Conservation (phyloP, 2,329 filamentous ascomycete species). For the Fusarium armeniacum region DNA sequence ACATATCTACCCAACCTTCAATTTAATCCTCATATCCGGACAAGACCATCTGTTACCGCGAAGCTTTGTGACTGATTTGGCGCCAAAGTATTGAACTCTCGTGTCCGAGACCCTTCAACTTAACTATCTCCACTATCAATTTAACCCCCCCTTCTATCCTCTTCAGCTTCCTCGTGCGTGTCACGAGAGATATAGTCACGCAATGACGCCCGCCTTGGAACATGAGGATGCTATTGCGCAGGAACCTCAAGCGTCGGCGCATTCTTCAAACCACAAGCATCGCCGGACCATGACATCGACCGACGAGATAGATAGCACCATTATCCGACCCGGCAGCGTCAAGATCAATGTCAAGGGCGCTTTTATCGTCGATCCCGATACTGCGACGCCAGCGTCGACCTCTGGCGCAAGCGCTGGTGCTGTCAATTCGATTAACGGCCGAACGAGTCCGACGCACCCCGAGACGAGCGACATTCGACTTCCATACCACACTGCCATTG, state of each 20-base stretch:
- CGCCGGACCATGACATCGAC: conserved; percentile 61
- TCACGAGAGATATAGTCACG: conserved; percentile 9
- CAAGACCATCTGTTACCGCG: neutral
- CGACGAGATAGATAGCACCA: conserved; percentile 71
- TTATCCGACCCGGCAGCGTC: conserved; percentile 77
- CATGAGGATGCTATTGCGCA: conserved; percentile 45
- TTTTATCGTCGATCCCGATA: conserved; percentile 92
- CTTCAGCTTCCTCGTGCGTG: conserved; percentile 18
- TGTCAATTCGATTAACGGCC: conserved; percentile 55
- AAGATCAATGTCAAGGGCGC: conserved; percentile 97
- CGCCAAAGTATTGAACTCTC: conserved; percentile 8
- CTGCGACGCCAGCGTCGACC: conserved; percentile 63
- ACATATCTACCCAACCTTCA: neutral
- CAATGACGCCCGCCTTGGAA: conserved; percentile 47
- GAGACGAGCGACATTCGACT: conserved; percentile 95
- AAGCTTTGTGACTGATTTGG: conserved; percentile 13
- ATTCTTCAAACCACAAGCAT: conserved; percentile 37
- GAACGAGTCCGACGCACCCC: conserved; percentile 64
- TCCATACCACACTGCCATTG: conserved; percentile 93
- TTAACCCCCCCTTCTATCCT: conserved; percentile 20
- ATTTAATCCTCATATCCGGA: neutral
- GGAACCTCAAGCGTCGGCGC: conserved; percentile 25
- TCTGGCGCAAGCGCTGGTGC: conserved; percentile 47
- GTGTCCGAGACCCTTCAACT: conserved; percentile 32
- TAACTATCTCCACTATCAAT: conserved; percentile 31